phyloP scores from a whole-genome alignment of 176 grass and related monocot genomes.

The Hordeum vulgare region MorexV3_pseudomolecules_assembly NC_058519.1:384368589-384369088 shows the following conservation, averaged over 20 bases:
- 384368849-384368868: slow-evolving; percentile 78
- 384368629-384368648: neutral
- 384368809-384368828: slow-evolving; percentile 58
- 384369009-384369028: slow-evolving; percentile 95
- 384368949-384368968: slow-evolving; percentile 71
- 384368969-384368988: slow-evolving; percentile 77
- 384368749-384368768: slow-evolving; percentile 26
- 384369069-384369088: slow-evolving; percentile 66
- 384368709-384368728: neutral
- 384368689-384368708: neutral
- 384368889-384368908: slow-evolving; percentile 59
- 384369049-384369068: slow-evolving; percentile 83
- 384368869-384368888: slow-evolving; percentile 86
- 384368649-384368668: neutral
- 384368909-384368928: slow-evolving; percentile 69
- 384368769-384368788: slow-evolving; percentile 80
- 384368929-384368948: slow-evolving; percentile 85
- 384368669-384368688: neutral
- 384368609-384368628: neutral
- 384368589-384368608: neutral
- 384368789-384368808: slow-evolving; percentile 75
- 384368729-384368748: neutral
- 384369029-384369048: slow-evolving; percentile 95
- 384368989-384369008: slow-evolving; percentile 73
- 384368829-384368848: slow-evolving; percentile 75